Conservation (phyloP, 164 flowering plant species). For the Malania oleifera region DNA sequence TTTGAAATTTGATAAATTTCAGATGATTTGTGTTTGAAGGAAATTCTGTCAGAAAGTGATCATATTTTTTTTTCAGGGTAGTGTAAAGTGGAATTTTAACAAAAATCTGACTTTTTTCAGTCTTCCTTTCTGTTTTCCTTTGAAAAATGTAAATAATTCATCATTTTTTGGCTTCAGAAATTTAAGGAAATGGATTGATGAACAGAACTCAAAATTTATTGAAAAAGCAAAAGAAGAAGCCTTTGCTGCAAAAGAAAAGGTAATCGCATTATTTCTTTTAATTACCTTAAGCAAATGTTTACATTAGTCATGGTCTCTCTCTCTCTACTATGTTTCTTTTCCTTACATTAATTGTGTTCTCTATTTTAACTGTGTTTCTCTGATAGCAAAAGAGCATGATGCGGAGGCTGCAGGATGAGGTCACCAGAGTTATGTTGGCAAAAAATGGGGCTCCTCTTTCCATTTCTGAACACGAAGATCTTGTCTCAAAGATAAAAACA, state of each 20-base stretch:
- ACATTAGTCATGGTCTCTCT: no score
- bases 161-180: not conserved
- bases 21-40: no score
- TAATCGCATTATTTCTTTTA: not conserved
- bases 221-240: not conserved
- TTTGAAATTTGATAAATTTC: no score
- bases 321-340: no score
- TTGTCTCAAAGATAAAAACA: constrained; percentile 11
- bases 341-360: not conserved
- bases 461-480: constrained; percentile 9
- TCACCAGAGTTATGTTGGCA: constrained; percentile 2
- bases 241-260: constrained; percentile 5
- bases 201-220: constrained; percentile 7
- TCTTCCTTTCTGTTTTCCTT: not conserved
- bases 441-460: constrained; percentile 10
- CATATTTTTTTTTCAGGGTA: no score
- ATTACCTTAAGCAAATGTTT: not conserved
- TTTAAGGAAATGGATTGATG: constrained; percentile 15
- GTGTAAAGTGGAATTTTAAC: no score
- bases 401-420: constrained; percentile 13
- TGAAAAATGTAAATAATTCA: not conserved
- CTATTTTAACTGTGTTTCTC: not conserved
- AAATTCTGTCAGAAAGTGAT: no score
- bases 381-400: constrained; percentile 5
- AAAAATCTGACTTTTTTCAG: no score